Base-by-base conservation (phyloP, 768 basidiomycete genomes). In the Suillus ampliporus region DNA sequence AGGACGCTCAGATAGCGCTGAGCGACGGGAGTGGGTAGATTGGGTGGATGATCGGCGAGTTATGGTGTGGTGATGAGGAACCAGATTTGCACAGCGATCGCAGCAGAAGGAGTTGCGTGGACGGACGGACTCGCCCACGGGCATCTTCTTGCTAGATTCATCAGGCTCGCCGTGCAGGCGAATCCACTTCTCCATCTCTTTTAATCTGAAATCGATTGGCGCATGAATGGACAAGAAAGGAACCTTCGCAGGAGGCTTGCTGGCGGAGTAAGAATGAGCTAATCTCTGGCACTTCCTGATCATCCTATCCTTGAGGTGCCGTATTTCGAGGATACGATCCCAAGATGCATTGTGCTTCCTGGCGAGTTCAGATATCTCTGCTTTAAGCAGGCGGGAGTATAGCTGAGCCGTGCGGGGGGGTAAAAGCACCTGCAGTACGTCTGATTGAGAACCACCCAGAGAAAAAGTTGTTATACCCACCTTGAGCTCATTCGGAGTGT, bases 171-270 rank as follows among this genome's bases (percentile, higher is more conserved):
- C 68, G 1, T 88, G 84, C 35, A 83, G 78, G 61, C 84, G 80
- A 68, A 89, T 84, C 90, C 90, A 92, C 62, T 85, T 86, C 69
- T 92, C 90, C 85, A 92, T 89, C 74, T 90, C 89, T 74, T 89
- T 89, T 41, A 91, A 75, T 21, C 89, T 82, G 70, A 92, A 92
- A 71, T 92, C 90, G 38, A 83, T 71, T 4, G 90, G 89, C 1
- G 90, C 89, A 54, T 89, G 80, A 43, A 90, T 76, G 13, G 88
- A 88, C 64, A 87, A 86, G 74, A 90, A 91, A 37, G 83, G 78
- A 58, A 80, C 76, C 19, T 74, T 72, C 38, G 80, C 73, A 56
- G 79, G 72, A 60, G 79, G 74, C 47, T 74, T 79, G 31, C 77
- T 71, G 35, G 79, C 71, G 14, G 82, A 76, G 57, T 75, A 70